Conservation (phyloP, 371 early-diverging fungal genomes). For the Lichtheimia corymbifera region DNA sequence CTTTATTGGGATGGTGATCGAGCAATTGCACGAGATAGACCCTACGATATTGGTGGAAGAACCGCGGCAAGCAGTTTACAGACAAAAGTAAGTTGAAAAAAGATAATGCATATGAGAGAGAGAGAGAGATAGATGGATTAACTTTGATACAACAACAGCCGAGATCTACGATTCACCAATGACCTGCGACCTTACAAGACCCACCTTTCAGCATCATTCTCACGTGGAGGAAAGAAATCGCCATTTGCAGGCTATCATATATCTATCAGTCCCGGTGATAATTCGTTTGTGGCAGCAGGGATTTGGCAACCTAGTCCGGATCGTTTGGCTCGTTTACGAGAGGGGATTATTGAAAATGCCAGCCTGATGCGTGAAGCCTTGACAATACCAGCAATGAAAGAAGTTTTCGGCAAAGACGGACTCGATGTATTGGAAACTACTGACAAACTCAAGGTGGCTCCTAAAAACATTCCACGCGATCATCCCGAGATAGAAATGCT, state of each 20-base stretch:
- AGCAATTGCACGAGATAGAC: constrained; percentile 47
- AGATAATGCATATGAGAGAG: not conserved
- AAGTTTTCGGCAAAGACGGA: constrained; percentile 47
- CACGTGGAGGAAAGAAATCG: constrained; percentile 53
- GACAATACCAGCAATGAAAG: constrained; percentile 40
- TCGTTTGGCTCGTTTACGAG: constrained; percentile 35
- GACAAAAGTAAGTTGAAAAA: constrained; percentile 39
- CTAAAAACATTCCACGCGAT: constrained; percentile 47
- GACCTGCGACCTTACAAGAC: constrained; percentile 59
- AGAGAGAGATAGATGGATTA: not conserved
- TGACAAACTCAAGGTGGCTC: constrained; percentile 44
- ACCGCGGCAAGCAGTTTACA: constrained; percentile 51
- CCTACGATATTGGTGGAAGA: constrained; percentile 45
- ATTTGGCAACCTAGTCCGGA: constrained; percentile 46
- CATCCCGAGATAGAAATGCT: constrained; percentile 55
- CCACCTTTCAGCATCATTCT: constrained; percentile 45
- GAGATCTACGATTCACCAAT: constrained; percentile 61
- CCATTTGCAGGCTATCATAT: constrained; percentile 53
- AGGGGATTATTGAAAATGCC: constrained; percentile 42
- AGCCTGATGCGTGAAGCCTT: constrained; percentile 45
- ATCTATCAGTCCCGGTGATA: constrained; percentile 37
- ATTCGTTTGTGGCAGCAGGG: constrained; percentile 46
- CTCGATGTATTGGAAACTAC: constrained; percentile 30
- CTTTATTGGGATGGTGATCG: constrained; percentile 46
- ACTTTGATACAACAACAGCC: constrained; percentile 21